Evolutionary conservation across 805 yeast genomes (phyloP).

Genomic region (Spathaspora passalidarum): DNA sequence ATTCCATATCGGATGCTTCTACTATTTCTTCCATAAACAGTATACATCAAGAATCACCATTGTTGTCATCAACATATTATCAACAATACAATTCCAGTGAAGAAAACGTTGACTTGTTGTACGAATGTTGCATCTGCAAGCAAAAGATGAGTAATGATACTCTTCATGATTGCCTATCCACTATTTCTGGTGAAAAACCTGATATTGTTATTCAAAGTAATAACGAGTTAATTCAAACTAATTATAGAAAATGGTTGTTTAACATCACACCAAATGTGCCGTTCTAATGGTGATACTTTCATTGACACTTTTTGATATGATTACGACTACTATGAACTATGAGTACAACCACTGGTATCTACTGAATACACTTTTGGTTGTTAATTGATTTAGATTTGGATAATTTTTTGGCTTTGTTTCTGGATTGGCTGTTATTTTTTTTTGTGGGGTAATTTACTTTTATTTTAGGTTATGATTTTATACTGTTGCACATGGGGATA

Average conservation of each 20-base stretch:
- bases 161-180: constrained; percentile 1
- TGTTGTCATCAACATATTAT: neutral
- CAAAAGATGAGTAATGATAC: constrained; percentile 4
- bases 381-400: too few species aligned
- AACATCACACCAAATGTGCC: constrained; percentile 12
- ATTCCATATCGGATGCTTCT: constrained; percentile 1
- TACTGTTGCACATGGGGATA: neutral
- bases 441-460: neutral
- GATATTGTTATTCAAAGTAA: constrained; percentile 10
- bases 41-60: constrained; percentile 4
- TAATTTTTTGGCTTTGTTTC: neutral
- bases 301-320: too few species aligned
- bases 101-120: constrained; percentile 8
- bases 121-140: constrained; percentile 16
- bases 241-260: constrained; percentile 26
- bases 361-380: too few species aligned
- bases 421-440: neutral
- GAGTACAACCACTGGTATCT: neutral
- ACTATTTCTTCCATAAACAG: constrained; percentile 1
- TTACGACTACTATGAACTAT: neutral
- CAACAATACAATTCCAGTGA: constrained; percentile 3
- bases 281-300: neutral
- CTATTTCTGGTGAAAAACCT: neutral
- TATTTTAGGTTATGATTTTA: neutral
- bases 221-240: constrained; percentile 16